phyloP scores from a whole-genome alignment of 768 basidiomycete species.

The Pulveroboletus frians region DNA sequence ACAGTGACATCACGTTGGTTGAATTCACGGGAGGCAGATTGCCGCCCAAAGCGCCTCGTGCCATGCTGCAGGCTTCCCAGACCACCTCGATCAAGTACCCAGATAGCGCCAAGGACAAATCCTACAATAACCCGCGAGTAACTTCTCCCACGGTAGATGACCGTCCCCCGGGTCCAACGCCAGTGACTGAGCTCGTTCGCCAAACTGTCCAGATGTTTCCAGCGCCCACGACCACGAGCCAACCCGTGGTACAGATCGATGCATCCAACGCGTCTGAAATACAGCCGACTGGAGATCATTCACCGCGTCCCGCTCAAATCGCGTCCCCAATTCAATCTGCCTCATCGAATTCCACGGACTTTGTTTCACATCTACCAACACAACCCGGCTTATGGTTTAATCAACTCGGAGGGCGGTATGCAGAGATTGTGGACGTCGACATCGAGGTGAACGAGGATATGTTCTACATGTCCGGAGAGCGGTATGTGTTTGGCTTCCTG shows the following conservation, averaged over 20 bases:
- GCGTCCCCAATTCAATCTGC: neutral
- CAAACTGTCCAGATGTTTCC: slow-evolving; percentile 7
- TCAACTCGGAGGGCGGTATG: slow-evolving; percentile 13
- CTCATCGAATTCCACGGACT: neutral
- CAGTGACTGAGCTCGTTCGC: slow-evolving; percentile 3
- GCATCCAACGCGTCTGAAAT: neutral
- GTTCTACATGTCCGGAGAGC: slow-evolving; percentile 15
- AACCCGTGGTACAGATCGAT: neutral
- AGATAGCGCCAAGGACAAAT: neutral
- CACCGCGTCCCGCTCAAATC: neutral
- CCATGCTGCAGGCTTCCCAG: slow-evolving; percentile 14
- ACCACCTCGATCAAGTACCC: neutral
- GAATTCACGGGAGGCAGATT: slow-evolving; percentile 11
- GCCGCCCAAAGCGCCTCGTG: slow-evolving; percentile 20
- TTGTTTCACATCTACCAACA: slow-evolving; percentile 13
- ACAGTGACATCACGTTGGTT: slow-evolving; percentile 25
- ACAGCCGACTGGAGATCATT: neutral
- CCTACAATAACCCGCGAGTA: neutral
- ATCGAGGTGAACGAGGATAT: slow-evolving; percentile 19
- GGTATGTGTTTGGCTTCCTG: slow-evolving; percentile 9
- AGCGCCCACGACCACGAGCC: neutral
- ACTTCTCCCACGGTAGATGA: slow-evolving; percentile 5
- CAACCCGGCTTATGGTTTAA: slow-evolving; percentile 26
- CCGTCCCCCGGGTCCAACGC: neutral
- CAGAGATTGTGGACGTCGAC: slow-evolving; percentile 22